Evolutionary conservation across 768 basidiomycete genomes (phyloP).

Genomic region (Tricholoma hemisulphureum): DNA sequence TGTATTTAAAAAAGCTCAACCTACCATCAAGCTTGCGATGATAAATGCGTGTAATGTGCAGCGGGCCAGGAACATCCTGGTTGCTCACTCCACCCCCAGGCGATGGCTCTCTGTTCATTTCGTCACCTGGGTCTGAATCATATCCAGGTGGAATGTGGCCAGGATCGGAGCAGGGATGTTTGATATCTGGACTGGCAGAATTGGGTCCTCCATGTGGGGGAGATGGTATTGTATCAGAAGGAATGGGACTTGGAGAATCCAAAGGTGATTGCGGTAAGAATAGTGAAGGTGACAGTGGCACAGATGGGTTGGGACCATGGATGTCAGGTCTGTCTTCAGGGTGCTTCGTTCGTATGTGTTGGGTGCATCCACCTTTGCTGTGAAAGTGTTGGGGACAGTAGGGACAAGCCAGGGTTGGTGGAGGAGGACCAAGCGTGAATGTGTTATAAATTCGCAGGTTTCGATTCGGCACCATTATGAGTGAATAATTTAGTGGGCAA

Average conservation of each 20-base stretch:
- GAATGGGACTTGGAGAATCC: neutral
- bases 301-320: neutral
- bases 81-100: neutral
- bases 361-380: neutral
- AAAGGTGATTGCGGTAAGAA: neutral
- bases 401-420: neutral
- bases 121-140: no score
- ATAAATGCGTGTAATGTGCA: neutral
- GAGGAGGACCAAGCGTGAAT: neutral
- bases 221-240: neutral
- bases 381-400: neutral
- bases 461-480: neutral
- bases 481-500: neutral
- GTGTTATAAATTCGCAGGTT: neutral
- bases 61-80: neutral
- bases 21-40: neutral
- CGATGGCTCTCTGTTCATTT: neutral
- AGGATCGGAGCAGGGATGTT: no score
- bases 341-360: neutral
- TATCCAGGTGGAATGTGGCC: no score
- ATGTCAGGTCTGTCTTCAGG: neutral
- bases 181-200: no score
- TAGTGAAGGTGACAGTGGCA: neutral
- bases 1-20: neutral
- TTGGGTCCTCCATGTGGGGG: no score